Evolutionary conservation across 371 early-diverging fungal species (phyloP).

Genomic region (Mortierella sp.): DNA sequence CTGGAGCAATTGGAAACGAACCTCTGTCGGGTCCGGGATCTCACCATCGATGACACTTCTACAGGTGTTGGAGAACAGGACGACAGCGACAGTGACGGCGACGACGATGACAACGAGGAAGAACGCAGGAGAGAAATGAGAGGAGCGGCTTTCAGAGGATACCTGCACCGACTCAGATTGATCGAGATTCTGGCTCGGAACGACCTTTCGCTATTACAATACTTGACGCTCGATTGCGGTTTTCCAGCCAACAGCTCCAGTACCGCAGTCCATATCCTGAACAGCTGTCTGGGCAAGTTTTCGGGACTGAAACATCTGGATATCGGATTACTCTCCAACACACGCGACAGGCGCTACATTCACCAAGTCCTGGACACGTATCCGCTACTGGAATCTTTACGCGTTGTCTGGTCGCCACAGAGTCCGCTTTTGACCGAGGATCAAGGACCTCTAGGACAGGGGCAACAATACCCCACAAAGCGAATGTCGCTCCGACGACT

Average conservation of each 20-base stretch:
- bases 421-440: neutral
- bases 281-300: neutral
- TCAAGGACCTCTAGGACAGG: neutral
- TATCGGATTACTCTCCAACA: neutral
- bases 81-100: neutral
- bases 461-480: neutral
- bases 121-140: neutral
- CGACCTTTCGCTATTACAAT: neutral
- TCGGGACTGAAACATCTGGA: constrained; percentile 2
- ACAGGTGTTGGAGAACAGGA: neutral
- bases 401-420: neutral
- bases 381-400: constrained; percentile 5
- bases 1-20: neutral
- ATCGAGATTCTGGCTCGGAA: neutral
- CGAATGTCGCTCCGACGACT: neutral
- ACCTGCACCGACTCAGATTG: neutral
- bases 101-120: neutral
- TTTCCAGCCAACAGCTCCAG: neutral
- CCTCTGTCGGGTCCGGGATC: constrained; percentile 9
- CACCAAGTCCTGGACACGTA: neutral
- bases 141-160: neutral
- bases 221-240: neutral
- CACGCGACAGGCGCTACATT: neutral
- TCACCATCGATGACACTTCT: neutral
- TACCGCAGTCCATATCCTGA: neutral